A percentile compares a stretch with the other conserved stretches of the same genome.
These are phyloP conservation scores for Oropetium thomaeum DNA, from an alignment of 176 grass and related monocot genomes.

Conservation along the genomic window DNA sequence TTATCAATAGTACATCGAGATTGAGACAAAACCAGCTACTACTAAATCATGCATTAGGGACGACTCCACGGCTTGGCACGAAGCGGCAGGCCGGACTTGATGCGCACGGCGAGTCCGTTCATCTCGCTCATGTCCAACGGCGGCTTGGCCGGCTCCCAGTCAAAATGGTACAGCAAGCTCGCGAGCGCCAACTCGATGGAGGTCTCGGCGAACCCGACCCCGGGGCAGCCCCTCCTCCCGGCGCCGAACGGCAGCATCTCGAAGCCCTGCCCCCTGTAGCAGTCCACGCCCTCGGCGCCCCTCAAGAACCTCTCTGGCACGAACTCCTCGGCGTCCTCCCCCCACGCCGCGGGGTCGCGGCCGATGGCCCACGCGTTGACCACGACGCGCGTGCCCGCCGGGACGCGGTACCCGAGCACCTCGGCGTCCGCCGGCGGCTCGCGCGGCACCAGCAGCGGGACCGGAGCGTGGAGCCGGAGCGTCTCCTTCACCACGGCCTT, in stretches of 20 bases:
- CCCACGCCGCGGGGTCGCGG: conserved; percentile 36
- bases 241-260: conserved; percentile 46
- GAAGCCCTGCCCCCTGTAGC: conserved; percentile 25
- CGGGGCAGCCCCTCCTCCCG: conserved; percentile 44
- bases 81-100: no score
- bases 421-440: conserved; percentile 12
- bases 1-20: no score
- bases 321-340: conserved; percentile 34
- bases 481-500: conserved; percentile 36
- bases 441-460: conserved; percentile 28
- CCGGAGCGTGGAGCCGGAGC: conserved; percentile 36
- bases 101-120: no score
- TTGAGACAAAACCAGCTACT: no score
- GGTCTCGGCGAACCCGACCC: not conserved
- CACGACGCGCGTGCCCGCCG: conserved; percentile 13
- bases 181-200: no score
- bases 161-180: no score
- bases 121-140: no score
- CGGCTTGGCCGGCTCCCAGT: no score
- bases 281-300: conserved; percentile 8
- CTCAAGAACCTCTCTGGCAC: conserved; percentile 42
- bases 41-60: no score
- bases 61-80: no score
- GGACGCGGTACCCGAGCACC: conserved; percentile 19
- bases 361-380: conserved; percentile 39